Conservation (phyloP, 352 stramenopile species). For the Pythium angustatum region DNA sequence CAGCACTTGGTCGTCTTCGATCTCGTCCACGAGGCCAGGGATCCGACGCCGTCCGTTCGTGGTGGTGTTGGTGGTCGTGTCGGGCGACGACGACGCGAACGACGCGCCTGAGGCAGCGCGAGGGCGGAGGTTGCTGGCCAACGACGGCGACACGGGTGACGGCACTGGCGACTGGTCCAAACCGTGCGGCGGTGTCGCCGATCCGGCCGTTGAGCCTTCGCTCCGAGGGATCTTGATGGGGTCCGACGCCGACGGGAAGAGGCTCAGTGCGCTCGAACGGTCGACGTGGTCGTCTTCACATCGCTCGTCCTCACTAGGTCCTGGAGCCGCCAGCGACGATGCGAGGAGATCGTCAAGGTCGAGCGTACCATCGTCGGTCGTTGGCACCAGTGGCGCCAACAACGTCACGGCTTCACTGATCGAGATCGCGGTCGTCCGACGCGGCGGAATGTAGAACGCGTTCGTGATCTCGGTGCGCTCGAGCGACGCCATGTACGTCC, state of each 20-base stretch:
- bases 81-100: slow-evolving; percentile 2
- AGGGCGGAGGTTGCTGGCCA: too few species aligned
- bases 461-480: slow-evolving; percentile 66
- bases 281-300: slow-evolving; percentile 13
- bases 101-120: not conserved
- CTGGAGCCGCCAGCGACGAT: not conserved
- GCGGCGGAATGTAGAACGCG: slow-evolving; percentile 62
- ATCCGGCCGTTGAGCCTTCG: slow-evolving; percentile 1
- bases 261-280: slow-evolving; percentile 1
- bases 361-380: too few species aligned
- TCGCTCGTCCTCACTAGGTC: not conserved
- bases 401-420: slow-evolving; percentile 2
- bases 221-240: slow-evolving; percentile 2
- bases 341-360: slow-evolving; percentile 5
- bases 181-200: slow-evolving; percentile 1
- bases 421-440: not conserved
- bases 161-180: not conserved
- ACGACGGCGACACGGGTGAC: not conserved
- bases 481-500: slow-evolving; percentile 72
- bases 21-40: slow-evolving; percentile 7
- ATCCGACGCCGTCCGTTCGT: too few species aligned
- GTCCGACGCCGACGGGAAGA: slow-evolving; percentile 7
- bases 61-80: not conserved
- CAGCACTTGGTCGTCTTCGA: slow-evolving; percentile 55
- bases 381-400: not conserved